phyloP scores from a whole-genome alignment of 225 moss, liverwort and hornwort species.

The Bryum argenteum region DNA sequence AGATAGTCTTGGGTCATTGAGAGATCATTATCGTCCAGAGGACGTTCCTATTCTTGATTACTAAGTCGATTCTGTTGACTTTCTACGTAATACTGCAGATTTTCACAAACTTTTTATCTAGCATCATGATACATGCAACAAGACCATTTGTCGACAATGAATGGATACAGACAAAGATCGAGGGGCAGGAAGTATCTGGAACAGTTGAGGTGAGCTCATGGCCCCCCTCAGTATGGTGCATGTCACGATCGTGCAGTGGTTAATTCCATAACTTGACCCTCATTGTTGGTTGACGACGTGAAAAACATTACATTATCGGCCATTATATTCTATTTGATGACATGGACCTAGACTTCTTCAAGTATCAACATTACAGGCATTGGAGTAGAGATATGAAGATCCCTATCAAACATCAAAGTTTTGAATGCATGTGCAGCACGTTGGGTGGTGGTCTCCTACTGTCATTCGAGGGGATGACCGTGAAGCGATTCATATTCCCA shows the following conservation, averaged over 20 bases:
- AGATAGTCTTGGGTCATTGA: slow-evolving; percentile 14
- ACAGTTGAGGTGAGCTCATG: slow-evolving; percentile 86
- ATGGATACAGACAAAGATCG: slow-evolving; percentile 99
- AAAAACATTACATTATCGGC: neutral
- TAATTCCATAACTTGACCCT: neutral
- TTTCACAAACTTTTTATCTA: slow-evolving; percentile 92
- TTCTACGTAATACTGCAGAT: slow-evolving; percentile 57
- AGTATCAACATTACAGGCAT: neutral
- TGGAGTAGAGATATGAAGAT: neutral
- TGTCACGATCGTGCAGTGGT: slow-evolving; percentile 12
- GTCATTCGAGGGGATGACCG: slow-evolving; percentile 98
- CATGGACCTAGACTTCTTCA: no score
- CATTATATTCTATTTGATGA: no score
- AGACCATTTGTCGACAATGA: slow-evolving; percentile 97
- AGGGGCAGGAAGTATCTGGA: slow-evolving; percentile 98
- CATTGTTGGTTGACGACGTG: slow-evolving; percentile 2
- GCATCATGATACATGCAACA: slow-evolving; percentile 97
- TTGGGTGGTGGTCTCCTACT: slow-evolving; percentile 99
- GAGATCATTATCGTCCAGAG: neutral
- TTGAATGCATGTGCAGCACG: slow-evolving; percentile 63
- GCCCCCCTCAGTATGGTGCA: slow-evolving; percentile 6
- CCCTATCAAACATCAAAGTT: neutral
- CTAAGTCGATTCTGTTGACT: neutral
- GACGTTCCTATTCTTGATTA: neutral
- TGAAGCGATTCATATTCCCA: slow-evolving; percentile 98